Evolutionary conservation across 2,329 filamentous ascomycete species (phyloP).

Genomic region (Nectriaceae sp.): DNA sequence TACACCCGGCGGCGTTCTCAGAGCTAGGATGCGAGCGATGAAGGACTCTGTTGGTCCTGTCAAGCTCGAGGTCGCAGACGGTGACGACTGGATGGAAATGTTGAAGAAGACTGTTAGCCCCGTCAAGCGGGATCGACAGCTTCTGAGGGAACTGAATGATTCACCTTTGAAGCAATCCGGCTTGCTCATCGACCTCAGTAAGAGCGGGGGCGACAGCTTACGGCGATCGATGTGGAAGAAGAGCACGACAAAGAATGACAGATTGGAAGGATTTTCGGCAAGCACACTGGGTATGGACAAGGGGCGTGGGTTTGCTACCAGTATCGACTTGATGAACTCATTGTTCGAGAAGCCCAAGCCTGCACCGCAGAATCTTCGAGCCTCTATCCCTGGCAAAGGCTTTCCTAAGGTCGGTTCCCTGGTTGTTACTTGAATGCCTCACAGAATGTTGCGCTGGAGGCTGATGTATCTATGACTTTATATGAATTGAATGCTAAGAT

Average conservation of each 20-base stretch:
- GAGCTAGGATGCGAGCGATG: constrained; percentile 64
- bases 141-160: constrained; percentile 64
- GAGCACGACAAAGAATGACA: constrained; percentile 32
- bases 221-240: constrained; percentile 39
- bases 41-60: constrained; percentile 61
- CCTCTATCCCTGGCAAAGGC: constrained; percentile 58
- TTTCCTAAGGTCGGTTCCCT: constrained; percentile 84
- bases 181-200: constrained; percentile 29
- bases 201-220: constrained; percentile 51
- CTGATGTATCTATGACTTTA: constrained; percentile 36
- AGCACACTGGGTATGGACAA: constrained; percentile 41
- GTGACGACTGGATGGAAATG: constrained; percentile 91
- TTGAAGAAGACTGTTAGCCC: constrained; percentile 93
- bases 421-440: constrained; percentile 36
- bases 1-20: constrained; percentile 62
- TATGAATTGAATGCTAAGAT: constrained; percentile 48
- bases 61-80: constrained; percentile 63
- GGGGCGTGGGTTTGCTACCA: constrained; percentile 74
- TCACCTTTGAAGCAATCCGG: constrained; percentile 40
- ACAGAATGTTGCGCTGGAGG: constrained; percentile 26
- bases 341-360: constrained; percentile 76
- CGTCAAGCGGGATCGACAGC: constrained; percentile 83
- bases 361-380: constrained; percentile 55
- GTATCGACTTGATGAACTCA: constrained; percentile 95
- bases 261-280: constrained; percentile 29